phyloP scores from a whole-genome alignment of 2,329 filamentous ascomycete species.

The Trichoderma oligosporum region DNA sequence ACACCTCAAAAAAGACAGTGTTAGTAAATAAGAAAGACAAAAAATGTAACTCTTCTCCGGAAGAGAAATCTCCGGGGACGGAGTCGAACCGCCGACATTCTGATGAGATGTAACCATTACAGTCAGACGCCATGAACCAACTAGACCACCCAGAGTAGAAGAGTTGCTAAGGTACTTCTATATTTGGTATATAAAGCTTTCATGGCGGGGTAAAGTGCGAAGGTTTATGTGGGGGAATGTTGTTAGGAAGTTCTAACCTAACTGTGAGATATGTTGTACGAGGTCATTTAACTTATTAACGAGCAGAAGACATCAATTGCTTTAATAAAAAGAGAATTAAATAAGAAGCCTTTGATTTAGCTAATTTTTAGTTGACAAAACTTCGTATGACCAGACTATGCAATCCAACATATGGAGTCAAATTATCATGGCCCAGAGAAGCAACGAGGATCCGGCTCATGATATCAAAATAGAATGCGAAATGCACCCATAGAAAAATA shows the following conservation, averaged over 20 bases:
- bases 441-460: too few relatives aligned
- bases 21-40: not conserved
- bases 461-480: too few relatives aligned
- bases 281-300: too few relatives aligned
- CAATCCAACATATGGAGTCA: too few relatives aligned
- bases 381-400: too few relatives aligned
- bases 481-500: too few relatives aligned
- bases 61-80: slow-evolving; percentile 18
- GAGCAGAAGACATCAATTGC: too few relatives aligned
- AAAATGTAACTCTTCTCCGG: slow-evolving; percentile 20
- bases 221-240: not conserved
- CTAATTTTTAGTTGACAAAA: too few relatives aligned
- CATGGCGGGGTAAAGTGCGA: not conserved
- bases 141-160: slow-evolving; percentile 28
- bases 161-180: not conserved
- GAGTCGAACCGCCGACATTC: slow-evolving; percentile 31
- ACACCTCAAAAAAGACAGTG: not conserved
- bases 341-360: too few relatives aligned
- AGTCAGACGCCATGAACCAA: slow-evolving; percentile 30
- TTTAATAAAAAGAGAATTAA: too few relatives aligned
- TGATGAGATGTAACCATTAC: slow-evolving; percentile 27
- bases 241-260: not conserved
- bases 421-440: too few relatives aligned
- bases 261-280: not conserved
- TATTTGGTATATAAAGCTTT: slow-evolving; percentile 6